Evolutionary conservation across 495 filamentous ascomycete genomes (phyloP).

Genomic region (Aspergillus kassunensis): DNA sequence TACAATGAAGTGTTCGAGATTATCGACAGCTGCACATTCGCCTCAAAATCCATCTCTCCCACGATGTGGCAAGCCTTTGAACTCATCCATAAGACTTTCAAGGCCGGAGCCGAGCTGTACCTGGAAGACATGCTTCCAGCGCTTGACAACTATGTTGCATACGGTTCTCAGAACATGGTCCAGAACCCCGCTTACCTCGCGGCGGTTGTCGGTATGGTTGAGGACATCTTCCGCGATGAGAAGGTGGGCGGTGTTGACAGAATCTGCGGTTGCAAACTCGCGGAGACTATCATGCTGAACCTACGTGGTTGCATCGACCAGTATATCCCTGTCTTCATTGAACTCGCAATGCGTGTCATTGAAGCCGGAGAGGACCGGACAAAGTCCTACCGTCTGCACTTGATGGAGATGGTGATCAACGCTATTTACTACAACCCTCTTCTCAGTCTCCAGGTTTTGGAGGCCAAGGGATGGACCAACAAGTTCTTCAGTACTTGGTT

Average conservation of each 20-base stretch:
- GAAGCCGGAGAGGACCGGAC: constrained; percentile 63
- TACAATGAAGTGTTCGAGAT: constrained; percentile 99
- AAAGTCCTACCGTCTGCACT: constrained; percentile 87
- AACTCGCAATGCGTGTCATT: constrained; percentile 81
- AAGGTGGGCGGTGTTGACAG: constrained; percentile 93
- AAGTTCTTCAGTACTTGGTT: constrained; percentile 99
- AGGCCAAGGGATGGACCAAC: constrained; percentile 94
- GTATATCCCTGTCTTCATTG: constrained; percentile 80
- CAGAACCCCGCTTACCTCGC: constrained; percentile 82
- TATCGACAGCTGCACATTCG: constrained; percentile 98
- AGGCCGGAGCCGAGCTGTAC: constrained; percentile 92
- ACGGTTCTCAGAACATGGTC: constrained; percentile 72
- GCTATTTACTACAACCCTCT: constrained; percentile 93
- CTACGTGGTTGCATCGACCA: constrained; percentile 86
- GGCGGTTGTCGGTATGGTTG: constrained; percentile 80
- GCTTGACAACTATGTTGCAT: constrained; percentile 93
- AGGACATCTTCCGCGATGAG: constrained; percentile 71
- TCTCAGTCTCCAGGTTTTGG: constrained; percentile 76
- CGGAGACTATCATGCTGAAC: constrained; percentile 94
- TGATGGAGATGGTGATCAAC: constrained; percentile 99
- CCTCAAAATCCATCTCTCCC: constrained; percentile 87
- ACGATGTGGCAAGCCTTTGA: constrained; percentile 99
- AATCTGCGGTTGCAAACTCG: constrained; percentile 98
- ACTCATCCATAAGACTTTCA: constrained; percentile 94
- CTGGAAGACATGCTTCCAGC: constrained; percentile 99